These are phyloP conservation scores for Rhynchospora pubera DNA, from an alignment of 176 grass and related monocot genomes.

Conservation along the genomic window DNA sequence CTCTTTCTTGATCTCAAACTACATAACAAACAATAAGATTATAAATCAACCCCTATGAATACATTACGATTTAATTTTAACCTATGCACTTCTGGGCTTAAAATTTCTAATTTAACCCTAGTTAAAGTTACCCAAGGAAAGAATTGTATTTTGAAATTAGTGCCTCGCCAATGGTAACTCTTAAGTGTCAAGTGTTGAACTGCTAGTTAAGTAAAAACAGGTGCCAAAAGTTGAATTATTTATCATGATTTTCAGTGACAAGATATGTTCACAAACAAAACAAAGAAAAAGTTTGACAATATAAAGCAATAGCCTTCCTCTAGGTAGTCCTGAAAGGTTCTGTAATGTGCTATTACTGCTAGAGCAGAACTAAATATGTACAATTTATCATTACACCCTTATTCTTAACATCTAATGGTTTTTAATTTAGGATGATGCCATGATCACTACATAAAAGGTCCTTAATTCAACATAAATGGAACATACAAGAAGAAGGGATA, in stretches of 20 bases:
- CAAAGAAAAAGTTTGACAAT: background rate
- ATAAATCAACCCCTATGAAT: background rate
- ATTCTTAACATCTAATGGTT: background rate
- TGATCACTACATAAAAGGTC: background rate
- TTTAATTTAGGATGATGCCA: background rate
- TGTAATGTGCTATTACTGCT: background rate
- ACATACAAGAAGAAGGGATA: background rate
- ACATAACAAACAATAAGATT: conserved; percentile 21
- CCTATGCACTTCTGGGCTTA: background rate
- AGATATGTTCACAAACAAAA: background rate
- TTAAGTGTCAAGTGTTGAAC: background rate
- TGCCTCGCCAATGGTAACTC: background rate
- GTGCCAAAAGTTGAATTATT: background rate
- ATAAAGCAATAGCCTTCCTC: background rate
- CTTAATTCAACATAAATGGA: background rate
- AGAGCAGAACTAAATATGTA: background rate
- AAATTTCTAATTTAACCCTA: background rate
- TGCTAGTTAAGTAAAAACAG: background rate
- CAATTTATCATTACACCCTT: background rate
- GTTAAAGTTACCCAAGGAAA: background rate
- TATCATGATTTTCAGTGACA: background rate
- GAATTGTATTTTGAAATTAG: background rate
- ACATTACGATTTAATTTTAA: background rate
- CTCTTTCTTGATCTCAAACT: conserved; percentile 76
- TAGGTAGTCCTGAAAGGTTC: background rate